Conservation (phyloP, 2,329 filamentous ascomycete genomes). For the Pseudogymnoascus sp. region DNA sequence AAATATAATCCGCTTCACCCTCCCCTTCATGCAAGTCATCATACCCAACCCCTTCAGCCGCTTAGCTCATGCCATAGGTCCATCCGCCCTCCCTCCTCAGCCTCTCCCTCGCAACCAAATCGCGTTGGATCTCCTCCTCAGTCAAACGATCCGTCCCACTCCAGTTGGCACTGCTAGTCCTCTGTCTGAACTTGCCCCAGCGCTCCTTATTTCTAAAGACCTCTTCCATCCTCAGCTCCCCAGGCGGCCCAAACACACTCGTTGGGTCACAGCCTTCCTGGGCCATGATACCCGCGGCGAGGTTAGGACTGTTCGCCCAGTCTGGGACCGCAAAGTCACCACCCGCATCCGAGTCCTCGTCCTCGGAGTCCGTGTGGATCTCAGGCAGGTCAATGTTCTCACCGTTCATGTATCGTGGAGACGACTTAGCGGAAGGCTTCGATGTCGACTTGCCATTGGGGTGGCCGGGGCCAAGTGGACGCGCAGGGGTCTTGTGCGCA, state of each 20-base stretch:
- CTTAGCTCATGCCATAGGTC: constrained; percentile 47
- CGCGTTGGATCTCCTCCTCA: constrained; percentile 75
- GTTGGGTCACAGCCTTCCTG: constrained; percentile 84
- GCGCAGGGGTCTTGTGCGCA: constrained; percentile 62
- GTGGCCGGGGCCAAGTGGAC: constrained; percentile 38
- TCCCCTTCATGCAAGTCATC: constrained; percentile 1
- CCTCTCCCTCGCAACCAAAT: constrained; percentile 70
- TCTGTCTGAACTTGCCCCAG: constrained; percentile 77
- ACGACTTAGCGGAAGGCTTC: constrained; percentile 58
- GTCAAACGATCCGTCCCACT: constrained; percentile 72
- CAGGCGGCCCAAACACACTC: constrained; percentile 80
- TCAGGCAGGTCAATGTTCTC: constrained; percentile 89
- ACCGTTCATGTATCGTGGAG: constrained; percentile 78
- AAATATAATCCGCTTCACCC: constrained; percentile 4
- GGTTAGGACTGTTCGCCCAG: constrained; percentile 84
- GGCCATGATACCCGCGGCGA: constrained; percentile 63
- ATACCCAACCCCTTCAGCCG: background rate
- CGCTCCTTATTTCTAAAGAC: constrained; percentile 88
- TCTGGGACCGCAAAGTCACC: constrained; percentile 57
- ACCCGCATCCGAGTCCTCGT: constrained; percentile 62
- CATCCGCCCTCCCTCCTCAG: constrained; percentile 78
- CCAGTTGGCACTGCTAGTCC: constrained; percentile 96
- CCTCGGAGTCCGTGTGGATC: constrained; percentile 89
- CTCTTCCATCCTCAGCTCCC: constrained; percentile 88
- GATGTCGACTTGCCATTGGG: constrained; percentile 43